Evolutionary conservation across 164 flowering plant species (phyloP), one percentile per base, ranked within the genome.

Genomic region (Magnolia kwangsiensis): DNA sequence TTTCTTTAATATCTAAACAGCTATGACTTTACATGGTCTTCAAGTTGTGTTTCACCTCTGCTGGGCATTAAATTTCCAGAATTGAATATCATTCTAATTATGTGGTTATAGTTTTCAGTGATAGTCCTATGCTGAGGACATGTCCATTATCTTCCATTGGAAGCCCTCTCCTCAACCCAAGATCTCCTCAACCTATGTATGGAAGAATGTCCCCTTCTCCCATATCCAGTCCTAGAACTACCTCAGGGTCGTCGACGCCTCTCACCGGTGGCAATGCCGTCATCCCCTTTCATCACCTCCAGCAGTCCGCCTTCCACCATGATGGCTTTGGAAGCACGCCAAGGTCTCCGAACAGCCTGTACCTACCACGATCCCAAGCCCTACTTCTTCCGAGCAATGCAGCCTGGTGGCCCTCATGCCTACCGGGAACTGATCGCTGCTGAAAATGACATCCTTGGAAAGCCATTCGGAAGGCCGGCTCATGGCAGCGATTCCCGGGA

Each of bases 81-180:
- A 16, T 55, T 55, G 61, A 16, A 55, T 55, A 16, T 55, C 61
- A 55, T 27, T 55, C n/a, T n/a, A 55, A 55, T 24, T 65, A 1
- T 6, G 9, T 2, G 11, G 7, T 65, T 20, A 4, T 65, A 19
- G 29, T 68, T 71, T 85, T 71, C 86, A 93, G 98, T 84, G 98
- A 90, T 70, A 77, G 74, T 67, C 80, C 74, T 74, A 82, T 85
- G 71, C 82, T 86, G 45, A 87, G 90, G 82, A 87, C 98, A 20
- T 89, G 94, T 73, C 98, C 98, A 3, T 95, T 93, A 64, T 95
- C 98, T 50, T 98, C 98, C 23, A 87, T 88, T 68, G 94, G 96
- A 75, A 95, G 96, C 79, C 97, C 97, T 75, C 88, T 89, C 75
- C 77, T 87, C 67, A 83, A 84, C 73, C 77, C 93, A 77, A 85